Percentiles rank a stretch among this genome's conserved stretches.
phyloP scores from a whole-genome alignment of 2,329 filamentous ascomycete species.

The Hirsutella minnesotensis region DNA sequence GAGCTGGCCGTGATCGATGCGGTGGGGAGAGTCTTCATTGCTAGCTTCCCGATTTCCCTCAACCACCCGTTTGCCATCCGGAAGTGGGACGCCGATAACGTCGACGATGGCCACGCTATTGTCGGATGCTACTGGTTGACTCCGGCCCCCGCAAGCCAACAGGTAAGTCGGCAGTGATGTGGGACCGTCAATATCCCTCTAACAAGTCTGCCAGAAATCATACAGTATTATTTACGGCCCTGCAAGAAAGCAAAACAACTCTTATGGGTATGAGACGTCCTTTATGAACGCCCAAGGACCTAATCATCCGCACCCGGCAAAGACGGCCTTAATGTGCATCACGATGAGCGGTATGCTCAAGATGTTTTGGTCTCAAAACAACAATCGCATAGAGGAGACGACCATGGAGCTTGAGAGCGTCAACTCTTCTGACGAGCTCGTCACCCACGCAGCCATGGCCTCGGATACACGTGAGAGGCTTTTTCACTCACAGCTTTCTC shows the following conservation, averaged over 20 bases:
- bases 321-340: conserved; percentile 65
- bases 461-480: conserved; percentile 55
- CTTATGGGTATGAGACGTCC: conserved; percentile 60
- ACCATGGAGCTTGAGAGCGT: conserved; percentile 64
- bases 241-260: conserved; percentile 46
- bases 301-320: conserved; percentile 57
- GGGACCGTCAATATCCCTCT: neutral
- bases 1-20: conserved; percentile 79
- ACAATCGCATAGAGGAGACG: conserved; percentile 58
- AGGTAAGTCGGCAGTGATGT: too few species aligned
- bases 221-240: conserved; percentile 44
- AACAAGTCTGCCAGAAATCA: conserved; percentile 17
- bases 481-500: neutral
- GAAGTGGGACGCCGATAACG: conserved; percentile 52
- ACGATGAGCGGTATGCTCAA: conserved; percentile 63
- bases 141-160: conserved; percentile 35
- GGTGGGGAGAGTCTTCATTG: conserved; percentile 63
- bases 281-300: conserved; percentile 57
- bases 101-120: conserved; percentile 64
- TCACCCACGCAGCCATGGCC: conserved; percentile 67
- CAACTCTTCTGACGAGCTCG: conserved; percentile 58
- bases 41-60: conserved; percentile 58
- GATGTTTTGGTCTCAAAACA: conserved; percentile 67
- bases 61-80: conserved; percentile 57
- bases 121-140: conserved; percentile 81